These are phyloP conservation scores for Ganoderma sinense DNA, from an alignment of 1,284 basidiomycete genomes.

Conservation along the genomic window DNA sequence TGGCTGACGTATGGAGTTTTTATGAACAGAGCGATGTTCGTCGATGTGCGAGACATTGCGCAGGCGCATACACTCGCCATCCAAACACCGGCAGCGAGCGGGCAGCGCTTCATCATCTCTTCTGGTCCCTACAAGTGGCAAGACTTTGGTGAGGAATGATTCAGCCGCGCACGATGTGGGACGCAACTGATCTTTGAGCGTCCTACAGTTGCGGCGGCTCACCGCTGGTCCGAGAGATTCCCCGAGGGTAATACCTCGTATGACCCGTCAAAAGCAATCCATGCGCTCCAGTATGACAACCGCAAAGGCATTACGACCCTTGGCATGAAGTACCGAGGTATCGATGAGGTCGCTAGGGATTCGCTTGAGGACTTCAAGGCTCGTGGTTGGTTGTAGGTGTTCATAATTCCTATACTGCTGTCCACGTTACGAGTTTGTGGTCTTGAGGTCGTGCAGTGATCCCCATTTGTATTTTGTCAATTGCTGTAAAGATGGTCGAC, in stretches of 20 bases:
- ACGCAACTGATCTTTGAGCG: not conserved
- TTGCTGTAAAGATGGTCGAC: not conserved
- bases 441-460: not conserved
- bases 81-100: constrained; percentile 60
- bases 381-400: constrained; percentile 26
- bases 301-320: constrained; percentile 52
- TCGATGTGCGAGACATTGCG: constrained; percentile 72
- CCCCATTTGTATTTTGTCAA: not conserved
- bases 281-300: constrained; percentile 40
- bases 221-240: constrained; percentile 30
- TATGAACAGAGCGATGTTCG: constrained; percentile 42
- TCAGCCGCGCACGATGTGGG: not conserved
- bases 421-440: not conserved
- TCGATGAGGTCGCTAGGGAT: constrained; percentile 51
- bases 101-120: constrained; percentile 63
- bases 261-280: constrained; percentile 39
- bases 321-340: constrained; percentile 52
- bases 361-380: constrained; percentile 48
- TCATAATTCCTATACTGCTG: too few species aligned
- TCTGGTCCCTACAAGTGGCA: constrained; percentile 45
- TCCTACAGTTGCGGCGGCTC: constrained; percentile 20
- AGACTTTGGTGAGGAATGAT: constrained; percentile 35
- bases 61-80: constrained; percentile 64
- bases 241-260: constrained; percentile 33
- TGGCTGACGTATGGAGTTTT: not conserved